These are phyloP conservation scores for Fusarium neocosmosporiellum DNA, from an alignment of 2,329 filamentous ascomycete species.

Conservation along the genomic window DNA sequence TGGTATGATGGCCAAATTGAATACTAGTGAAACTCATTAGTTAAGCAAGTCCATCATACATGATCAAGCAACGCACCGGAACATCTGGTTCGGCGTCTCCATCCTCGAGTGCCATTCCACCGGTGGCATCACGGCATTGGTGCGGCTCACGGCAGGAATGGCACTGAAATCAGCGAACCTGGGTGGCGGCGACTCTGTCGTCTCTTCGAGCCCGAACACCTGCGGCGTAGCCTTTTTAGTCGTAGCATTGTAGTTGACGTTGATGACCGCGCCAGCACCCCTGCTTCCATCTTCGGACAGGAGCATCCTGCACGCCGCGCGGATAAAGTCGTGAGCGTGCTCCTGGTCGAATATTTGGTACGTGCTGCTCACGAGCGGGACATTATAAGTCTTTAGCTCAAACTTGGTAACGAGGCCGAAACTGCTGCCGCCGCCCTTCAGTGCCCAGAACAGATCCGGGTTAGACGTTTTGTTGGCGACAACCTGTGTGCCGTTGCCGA, in stretches of 20 bases:
- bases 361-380: conserved; percentile 46
- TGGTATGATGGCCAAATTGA: conserved; percentile 49
- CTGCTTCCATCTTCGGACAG: conserved; percentile 37
- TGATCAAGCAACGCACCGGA: conserved; percentile 39
- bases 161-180: conserved; percentile 6
- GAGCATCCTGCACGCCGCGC: conserved; percentile 42
- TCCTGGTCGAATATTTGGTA: conserved; percentile 47
- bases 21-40: background rate
- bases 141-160: conserved; percentile 6
- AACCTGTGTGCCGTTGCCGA: conserved; percentile 54
- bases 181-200: conserved; percentile 7
- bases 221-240: conserved; percentile 38
- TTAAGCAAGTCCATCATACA: too few species aligned
- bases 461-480: conserved; percentile 50
- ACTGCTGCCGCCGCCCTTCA: conserved; percentile 50
- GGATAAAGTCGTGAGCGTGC: conserved; percentile 39
- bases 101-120: conserved; percentile 42
- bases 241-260: conserved; percentile 44
- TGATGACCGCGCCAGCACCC: conserved; percentile 48
- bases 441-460: conserved; percentile 48
- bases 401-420: conserved; percentile 50
- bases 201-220: conserved; percentile 50
- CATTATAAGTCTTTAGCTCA: conserved; percentile 39
- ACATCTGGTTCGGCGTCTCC: conserved; percentile 50
- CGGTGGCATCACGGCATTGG: conserved; percentile 45